Base-by-base conservation (phyloP, 495 filamentous ascomycete species). In the Gamarada debralockiae region DNA sequence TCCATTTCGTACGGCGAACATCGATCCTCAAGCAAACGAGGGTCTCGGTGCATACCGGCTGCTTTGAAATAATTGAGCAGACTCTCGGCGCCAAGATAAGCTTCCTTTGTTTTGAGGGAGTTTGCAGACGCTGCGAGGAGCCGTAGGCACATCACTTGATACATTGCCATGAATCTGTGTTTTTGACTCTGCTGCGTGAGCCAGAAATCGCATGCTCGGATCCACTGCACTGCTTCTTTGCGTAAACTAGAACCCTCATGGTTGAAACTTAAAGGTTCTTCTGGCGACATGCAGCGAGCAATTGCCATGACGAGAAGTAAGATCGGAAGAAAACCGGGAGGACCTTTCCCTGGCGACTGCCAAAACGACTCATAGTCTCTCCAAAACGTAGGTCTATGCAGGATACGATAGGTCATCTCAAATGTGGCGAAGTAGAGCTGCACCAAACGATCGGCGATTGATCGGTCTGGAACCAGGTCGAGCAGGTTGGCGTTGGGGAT, bases 31-130 rank as follows among this genome's bases (percentile, higher is more conserved):
- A 46, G 43, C 23, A 46, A 46, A n/a, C 8, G 5, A 15, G 43
- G 43, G 15, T 46, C 43, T 10, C 43, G 43, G 23, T 46, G 43
- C 22, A 46, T 29, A 17, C 43, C 43, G 2, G 43, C 43, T 3
- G 43, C 22, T 33, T 29, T 46, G 14, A 33, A 27, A 7, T 46
- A 27, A 4, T 7, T 24, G 3, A 46, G 23, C 4, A 46, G 25
- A 29, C 13, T 33, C 14, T 33, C 43, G 9, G 23, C 43, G 3
- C 3, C 3, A 24, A 27, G 5, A 6, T 33, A 29, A 15, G 43
- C 22, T 17, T 46, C 3, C 18, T 46, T 46, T 2, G 14, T 17
- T 22, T 46, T 46, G 21, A 46, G 14, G n/a, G 21, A 27, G 17
- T 31, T 46, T 2, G 25, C 20, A n/a, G 22, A 15, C 3, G 22